Percentiles rank a stretch among this genome's conserved stretches.
phyloP scores from a whole-genome alignment of 305 asterid species.

The Fraxinus sp. region DNA sequence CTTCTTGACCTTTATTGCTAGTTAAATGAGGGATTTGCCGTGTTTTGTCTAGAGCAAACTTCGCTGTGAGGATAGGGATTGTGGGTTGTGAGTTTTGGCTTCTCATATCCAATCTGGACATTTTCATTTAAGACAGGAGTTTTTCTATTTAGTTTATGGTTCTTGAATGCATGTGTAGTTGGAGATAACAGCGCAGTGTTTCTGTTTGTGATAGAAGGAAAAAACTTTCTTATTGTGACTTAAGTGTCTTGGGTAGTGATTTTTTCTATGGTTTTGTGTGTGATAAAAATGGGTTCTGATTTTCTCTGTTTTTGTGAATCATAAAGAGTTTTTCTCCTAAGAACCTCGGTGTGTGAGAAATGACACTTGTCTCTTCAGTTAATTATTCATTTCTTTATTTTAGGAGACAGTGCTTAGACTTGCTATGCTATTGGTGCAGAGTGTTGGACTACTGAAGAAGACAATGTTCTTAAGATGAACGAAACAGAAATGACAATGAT shows the following conservation, averaged over 20 bases:
- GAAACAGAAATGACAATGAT: neutral
- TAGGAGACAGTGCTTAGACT: neutral
- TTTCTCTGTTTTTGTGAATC: neutral
- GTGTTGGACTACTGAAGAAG: neutral
- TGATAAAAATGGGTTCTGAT: neutral
- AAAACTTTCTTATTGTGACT: neutral
- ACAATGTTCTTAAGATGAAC: neutral
- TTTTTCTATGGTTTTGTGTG: neutral
- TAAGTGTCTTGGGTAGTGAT: neutral
- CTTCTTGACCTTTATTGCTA: slow-evolving; percentile 22
- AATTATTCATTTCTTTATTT: neutral
- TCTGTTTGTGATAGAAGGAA: neutral
- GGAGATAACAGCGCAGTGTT: slow-evolving; percentile 8
- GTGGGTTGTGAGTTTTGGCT: neutral
- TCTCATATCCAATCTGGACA: slow-evolving; percentile 4
- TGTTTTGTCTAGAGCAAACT: neutral
- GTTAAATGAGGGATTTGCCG: slow-evolving; percentile 11
- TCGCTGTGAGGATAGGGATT: slow-evolving; percentile 1
- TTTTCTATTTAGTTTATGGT: neutral
- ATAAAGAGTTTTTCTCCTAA: neutral
- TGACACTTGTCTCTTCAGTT: neutral
- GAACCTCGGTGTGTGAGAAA: neutral
- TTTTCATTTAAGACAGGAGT: neutral
- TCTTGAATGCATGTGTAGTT: slow-evolving; percentile 25
- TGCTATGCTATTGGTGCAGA: neutral